A percentile compares a stretch with the other conserved stretches of the same genome.
phyloP scores from a whole-genome alignment of 352 stramenopile species.

The Pythium plurisporium region DNA sequence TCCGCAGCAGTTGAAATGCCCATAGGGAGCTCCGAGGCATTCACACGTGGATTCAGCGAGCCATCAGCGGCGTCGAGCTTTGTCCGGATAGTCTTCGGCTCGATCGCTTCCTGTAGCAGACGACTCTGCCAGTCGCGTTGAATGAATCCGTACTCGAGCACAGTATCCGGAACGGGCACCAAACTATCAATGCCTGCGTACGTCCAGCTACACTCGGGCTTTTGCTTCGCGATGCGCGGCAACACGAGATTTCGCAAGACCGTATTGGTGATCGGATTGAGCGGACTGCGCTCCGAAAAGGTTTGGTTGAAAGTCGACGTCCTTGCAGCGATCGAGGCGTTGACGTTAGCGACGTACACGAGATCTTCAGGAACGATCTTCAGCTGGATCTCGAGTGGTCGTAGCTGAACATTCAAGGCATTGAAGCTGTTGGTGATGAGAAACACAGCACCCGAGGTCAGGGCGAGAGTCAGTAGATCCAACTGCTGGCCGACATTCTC shows the following conservation, averaged over 20 bases:
- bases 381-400: background rate
- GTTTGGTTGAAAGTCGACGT: background rate
- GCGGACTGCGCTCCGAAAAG: background rate
- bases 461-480: background rate
- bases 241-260: background rate
- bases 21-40: too few species aligned
- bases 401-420: conserved; percentile 14
- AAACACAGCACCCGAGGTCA: background rate
- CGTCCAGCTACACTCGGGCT: background rate
- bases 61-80: too few species aligned
- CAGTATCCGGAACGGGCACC: background rate
- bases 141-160: background rate
- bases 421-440: conserved; percentile 11
- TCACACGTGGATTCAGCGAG: too few species aligned
- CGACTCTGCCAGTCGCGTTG: background rate
- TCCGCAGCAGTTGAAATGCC: too few species aligned
- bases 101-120: background rate
- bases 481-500: too few species aligned
- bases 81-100: background rate
- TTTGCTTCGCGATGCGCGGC: background rate
- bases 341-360: background rate
- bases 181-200: background rate
- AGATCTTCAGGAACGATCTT: background rate
- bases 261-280: background rate
- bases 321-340: background rate